Evolutionary conservation across 2,329 filamentous ascomycete species (phyloP).

Genomic region (Apiospora sp.): DNA sequence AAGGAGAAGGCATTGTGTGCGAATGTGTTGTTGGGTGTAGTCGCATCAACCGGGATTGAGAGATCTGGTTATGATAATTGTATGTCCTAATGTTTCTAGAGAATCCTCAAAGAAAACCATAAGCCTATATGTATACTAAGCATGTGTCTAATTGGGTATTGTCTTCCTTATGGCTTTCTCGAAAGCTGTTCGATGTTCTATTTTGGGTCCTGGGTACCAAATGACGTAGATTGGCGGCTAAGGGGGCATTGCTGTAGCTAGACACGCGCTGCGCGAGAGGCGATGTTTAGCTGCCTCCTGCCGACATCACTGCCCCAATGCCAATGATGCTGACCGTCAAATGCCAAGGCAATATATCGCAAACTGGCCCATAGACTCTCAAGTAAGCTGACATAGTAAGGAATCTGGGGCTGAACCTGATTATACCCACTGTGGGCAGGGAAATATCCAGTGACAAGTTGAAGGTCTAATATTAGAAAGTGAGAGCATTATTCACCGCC

Average conservation of each 20-base stretch:
- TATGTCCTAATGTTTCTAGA: not conserved
- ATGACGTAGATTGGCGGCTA: slow-evolving; percentile 1
- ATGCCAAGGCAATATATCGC: too few species aligned
- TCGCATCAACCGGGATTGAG: not conserved
- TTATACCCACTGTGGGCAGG: too few species aligned
- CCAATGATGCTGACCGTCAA: too few species aligned
- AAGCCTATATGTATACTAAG: too few species aligned
- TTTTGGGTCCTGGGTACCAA: not conserved
- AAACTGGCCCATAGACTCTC: too few species aligned
- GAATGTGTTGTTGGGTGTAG: not conserved
- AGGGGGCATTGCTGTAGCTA: not conserved
- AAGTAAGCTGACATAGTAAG: too few species aligned
- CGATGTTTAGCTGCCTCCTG: not conserved
- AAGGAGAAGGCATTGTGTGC: slow-evolving; percentile 7
- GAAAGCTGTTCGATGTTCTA: not conserved
- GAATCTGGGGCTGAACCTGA: too few species aligned
- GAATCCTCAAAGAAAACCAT: not conserved
- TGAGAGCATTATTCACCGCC: too few species aligned
- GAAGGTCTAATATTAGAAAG: too few species aligned
- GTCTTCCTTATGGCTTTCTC: not conserved
- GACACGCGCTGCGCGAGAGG: not conserved
- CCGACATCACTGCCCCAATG: not conserved
- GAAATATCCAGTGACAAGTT: too few species aligned
- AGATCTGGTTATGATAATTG: not conserved
- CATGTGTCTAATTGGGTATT: not conserved